Percentiles rank a stretch among this genome's conserved stretches.
Conservation (phyloP, 306 rosid species). For the Coriaria nepalensis region DNA sequence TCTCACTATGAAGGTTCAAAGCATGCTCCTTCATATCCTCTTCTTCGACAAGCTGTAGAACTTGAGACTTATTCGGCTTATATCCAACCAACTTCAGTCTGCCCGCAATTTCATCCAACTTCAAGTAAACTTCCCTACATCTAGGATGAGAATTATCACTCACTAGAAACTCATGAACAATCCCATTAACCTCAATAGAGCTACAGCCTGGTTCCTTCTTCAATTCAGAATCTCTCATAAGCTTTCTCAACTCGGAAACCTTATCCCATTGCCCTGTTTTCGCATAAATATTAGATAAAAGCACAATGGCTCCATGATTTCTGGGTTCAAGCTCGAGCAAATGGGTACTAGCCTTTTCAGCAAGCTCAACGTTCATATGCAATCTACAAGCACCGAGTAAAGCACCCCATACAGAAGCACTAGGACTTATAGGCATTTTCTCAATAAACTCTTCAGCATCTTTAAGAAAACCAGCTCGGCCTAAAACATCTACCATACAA, state of each 20-base stretch:
- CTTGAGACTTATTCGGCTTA: slow-evolving; percentile 34
- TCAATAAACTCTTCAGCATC: slow-evolving; percentile 31
- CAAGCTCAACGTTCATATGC: slow-evolving; percentile 42
- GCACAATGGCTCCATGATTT: slow-evolving; percentile 52
- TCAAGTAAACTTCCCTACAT: slow-evolving; percentile 30
- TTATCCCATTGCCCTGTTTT: slow-evolving; percentile 45
- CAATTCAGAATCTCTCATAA: slow-evolving; percentile 38
- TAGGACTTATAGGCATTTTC: slow-evolving; percentile 36
- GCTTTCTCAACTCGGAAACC: slow-evolving; percentile 45
- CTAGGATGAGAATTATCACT: slow-evolving; percentile 44
- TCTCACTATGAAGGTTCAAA: slow-evolving; percentile 44
- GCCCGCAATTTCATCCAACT: slow-evolving; percentile 42
- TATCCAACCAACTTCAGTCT: slow-evolving; percentile 36
- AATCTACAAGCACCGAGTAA: slow-evolving; percentile 41
- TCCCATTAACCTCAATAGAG: slow-evolving; percentile 34
- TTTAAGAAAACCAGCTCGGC: slow-evolving; percentile 42
- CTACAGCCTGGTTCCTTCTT: slow-evolving; percentile 58
- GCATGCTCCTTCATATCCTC: slow-evolving; percentile 42
- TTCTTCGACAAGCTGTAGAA: slow-evolving; percentile 45
- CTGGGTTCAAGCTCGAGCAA: slow-evolving; percentile 47
- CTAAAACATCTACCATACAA: slow-evolving; percentile 44
- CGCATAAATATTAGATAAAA: slow-evolving; percentile 45
- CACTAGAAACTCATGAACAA: slow-evolving; percentile 36
- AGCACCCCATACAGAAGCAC: slow-evolving; percentile 45
- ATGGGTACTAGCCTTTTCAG: slow-evolving; percentile 32